A percentile compares a stretch with the other conserved stretches of the same genome.
Conservation (phyloP, 176 grass and related monocot species). For the Lolium multiflorum region DNA sequence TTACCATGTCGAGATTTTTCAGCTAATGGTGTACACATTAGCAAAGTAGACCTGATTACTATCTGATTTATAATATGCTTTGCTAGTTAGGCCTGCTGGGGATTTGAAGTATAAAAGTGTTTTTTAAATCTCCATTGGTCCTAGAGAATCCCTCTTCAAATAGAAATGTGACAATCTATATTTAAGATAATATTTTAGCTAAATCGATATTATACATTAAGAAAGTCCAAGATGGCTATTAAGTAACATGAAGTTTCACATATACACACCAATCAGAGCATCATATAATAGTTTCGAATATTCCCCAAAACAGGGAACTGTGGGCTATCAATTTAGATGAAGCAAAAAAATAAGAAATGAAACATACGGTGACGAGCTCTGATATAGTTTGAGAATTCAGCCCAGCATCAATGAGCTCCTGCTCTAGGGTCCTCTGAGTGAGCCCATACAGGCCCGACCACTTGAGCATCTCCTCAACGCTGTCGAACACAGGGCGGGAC, state of each 20-base stretch:
- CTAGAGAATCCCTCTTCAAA: background rate
- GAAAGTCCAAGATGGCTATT: background rate
- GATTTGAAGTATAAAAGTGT: background rate
- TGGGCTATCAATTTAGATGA: background rate
- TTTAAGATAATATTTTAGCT: background rate
- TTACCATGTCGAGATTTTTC: background rate
- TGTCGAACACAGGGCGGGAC: constrained; percentile 69
- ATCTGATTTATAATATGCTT: background rate
- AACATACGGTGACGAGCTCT: constrained; percentile 78
- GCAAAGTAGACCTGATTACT: background rate
- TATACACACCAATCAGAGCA: background rate
- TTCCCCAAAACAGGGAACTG: background rate
- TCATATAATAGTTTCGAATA: too few relatives aligned
- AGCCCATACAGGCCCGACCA: constrained; percentile 75
- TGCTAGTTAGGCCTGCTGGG: background rate
- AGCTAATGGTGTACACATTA: background rate
- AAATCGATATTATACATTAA: background rate
- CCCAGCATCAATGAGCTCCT: constrained; percentile 46
- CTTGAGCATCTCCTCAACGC: constrained; percentile 89
- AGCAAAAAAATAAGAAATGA: background rate
- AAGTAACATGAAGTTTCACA: background rate
- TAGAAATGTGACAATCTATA: background rate
- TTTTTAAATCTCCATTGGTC: background rate
- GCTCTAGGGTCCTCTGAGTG: constrained; percentile 71
- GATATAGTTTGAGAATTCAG: constrained; percentile 67